Base-by-base conservation (phyloP, 306 rosid genomes). In the Leucaena leucocephala region DNA sequence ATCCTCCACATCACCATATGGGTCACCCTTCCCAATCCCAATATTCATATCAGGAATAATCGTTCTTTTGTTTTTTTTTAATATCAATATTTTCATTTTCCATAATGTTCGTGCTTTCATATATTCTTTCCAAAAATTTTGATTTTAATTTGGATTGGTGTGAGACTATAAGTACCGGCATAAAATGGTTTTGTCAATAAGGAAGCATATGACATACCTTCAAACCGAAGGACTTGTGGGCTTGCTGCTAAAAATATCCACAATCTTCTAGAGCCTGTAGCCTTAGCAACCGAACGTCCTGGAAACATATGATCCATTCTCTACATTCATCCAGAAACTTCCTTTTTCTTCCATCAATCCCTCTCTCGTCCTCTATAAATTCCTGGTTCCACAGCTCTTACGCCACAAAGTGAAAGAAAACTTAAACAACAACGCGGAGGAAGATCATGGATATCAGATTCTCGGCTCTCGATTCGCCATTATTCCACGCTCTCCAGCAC, bases 401-500 rank as follows among this genome's bases (percentile, higher is more conserved):
- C 0, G 0, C 10, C 11, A 35, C 2, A 1, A 1, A 5, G 7
- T 17, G 6, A 38, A 8, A 8, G 8, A 0, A 7, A 44, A 38
- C 6, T 38, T 9, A 0, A 49, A 22, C 62, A 3, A 4, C 17
- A 13, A 44, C 6, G 69, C 81, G 83, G 78, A 54, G 76, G 14
- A 48, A 58, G 8, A 0, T 17, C 49, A 92, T 90, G 95, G 97
- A 90, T 62, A 7, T 90, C 57, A 85, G 93, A 75, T 17, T 90
- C 36, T 35, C 81, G 80, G 84, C 88, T 22, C 16, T 84, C 27
- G 95, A 92, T 2, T 52, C 87, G 7, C 93, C 97, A 0, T 9
- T 90, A 54, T 78, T 87, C 72, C 68, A 87, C 39, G 72, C 91
- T 0, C 74, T 92, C 17, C 90, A 87, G 16, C 93, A 90, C 3